phyloP scores from a whole-genome alignment of 805 yeast species.

The Saturnispora dispora region DNA sequence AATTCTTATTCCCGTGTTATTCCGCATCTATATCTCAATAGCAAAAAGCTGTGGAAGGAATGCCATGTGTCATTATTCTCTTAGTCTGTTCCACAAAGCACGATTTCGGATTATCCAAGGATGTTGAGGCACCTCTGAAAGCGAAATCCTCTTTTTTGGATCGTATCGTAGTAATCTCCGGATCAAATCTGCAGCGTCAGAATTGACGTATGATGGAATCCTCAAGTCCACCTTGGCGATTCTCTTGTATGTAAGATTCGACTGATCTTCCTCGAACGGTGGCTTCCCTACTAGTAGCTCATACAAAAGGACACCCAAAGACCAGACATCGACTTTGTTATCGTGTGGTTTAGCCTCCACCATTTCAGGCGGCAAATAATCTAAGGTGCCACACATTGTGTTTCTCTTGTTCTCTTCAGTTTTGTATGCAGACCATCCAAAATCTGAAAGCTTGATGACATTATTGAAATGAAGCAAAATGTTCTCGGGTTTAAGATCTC shows the following conservation, averaged over 20 bases:
- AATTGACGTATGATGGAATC: slow-evolving; percentile 61
- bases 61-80: background rate
- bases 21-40: background rate
- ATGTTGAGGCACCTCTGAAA: slow-evolving; percentile 58
- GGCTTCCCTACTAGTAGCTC: slow-evolving; percentile 85
- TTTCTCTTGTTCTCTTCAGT: slow-evolving; percentile 40
- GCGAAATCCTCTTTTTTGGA: slow-evolving; percentile 55
- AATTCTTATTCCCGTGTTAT: background rate
- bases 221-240: slow-evolving; percentile 69
- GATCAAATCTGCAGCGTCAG: slow-evolving; percentile 74
- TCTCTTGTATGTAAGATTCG: slow-evolving; percentile 68
- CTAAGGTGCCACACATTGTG: slow-evolving; percentile 92
- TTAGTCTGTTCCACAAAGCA: slow-evolving; percentile 41
- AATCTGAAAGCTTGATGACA: slow-evolving; percentile 75
- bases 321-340: slow-evolving; percentile 80
- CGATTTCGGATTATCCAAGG: slow-evolving; percentile 75
- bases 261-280: slow-evolving; percentile 80
- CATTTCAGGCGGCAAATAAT: slow-evolving; percentile 93
- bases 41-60: background rate
- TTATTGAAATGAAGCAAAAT: slow-evolving; percentile 71
- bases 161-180: slow-evolving; percentile 51
- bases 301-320: slow-evolving; percentile 77
- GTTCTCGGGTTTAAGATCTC: slow-evolving; percentile 94
- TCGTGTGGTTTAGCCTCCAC: slow-evolving; percentile 77
- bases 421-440: slow-evolving; percentile 89